These are phyloP conservation scores for Halophytophthora batemanensis DNA, from an alignment of 352 stramenopile species.

Conservation along the genomic window DNA sequence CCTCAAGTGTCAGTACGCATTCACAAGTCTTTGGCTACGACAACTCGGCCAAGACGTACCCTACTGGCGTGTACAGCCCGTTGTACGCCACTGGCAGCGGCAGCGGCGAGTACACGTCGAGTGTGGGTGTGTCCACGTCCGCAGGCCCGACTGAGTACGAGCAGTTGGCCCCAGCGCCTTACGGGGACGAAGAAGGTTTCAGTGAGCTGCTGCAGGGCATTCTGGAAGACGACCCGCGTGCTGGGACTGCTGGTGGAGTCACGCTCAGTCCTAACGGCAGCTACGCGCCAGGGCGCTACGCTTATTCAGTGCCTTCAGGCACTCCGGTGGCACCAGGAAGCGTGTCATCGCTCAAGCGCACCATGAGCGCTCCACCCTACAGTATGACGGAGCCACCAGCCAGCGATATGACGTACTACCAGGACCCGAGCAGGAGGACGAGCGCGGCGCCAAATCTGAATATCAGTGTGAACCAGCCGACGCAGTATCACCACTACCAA, in stretches of 20 bases:
- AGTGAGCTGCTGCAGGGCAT: conserved; percentile 70
- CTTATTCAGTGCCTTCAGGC: conserved; percentile 9
- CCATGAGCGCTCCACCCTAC: conserved; percentile 38
- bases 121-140: conserved; percentile 9
- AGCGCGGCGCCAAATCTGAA: conserved; percentile 12
- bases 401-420: conserved; percentile 25
- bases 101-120: conserved; percentile 24
- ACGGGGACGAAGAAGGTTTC: conserved; percentile 65
- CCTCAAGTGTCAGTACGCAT: conserved; percentile 23
- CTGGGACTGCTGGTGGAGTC: conserved; percentile 12
- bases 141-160: conserved; percentile 38
- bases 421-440: conserved; percentile 19
- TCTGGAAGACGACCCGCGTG: conserved; percentile 57
- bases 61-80: conserved; percentile 12
- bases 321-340: conserved; percentile 3
- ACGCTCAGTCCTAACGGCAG: conserved; percentile 17
- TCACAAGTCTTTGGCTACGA: too few relatives aligned
- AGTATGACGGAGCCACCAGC: conserved; percentile 18
- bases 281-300: conserved; percentile 15
- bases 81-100: conserved; percentile 26
- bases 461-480: conserved; percentile 16
- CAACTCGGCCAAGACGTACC: conserved; percentile 25
- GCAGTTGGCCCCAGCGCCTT: conserved; percentile 47
- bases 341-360: conserved; percentile 29
- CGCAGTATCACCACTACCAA: conserved; percentile 24